A percentile compares a stretch with the other conserved stretches of the same genome.
Conservation (phyloP, 2,329 filamentous ascomycete genomes). For the Hymenoscyphus occultus region DNA sequence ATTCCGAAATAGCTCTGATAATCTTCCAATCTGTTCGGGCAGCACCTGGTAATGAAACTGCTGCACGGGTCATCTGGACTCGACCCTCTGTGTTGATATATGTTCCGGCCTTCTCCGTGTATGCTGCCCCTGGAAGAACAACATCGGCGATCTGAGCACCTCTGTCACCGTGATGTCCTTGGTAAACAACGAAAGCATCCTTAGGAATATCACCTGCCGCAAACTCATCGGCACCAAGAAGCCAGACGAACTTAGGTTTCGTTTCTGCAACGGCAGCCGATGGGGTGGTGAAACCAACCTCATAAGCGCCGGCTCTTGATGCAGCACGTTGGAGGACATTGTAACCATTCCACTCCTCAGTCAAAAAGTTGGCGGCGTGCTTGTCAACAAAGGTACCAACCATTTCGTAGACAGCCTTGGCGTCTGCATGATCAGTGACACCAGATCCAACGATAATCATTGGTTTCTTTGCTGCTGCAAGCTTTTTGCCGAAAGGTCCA, state of each 20-base stretch:
- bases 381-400: constrained; percentile 91
- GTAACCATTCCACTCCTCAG: constrained; percentile 93
- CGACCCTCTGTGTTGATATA: constrained; percentile 98
- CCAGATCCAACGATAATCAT: constrained; percentile 97
- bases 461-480: constrained; percentile 80
- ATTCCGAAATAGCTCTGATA: constrained; percentile 87
- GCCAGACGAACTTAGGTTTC: constrained; percentile 92
- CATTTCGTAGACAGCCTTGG: constrained; percentile 89
- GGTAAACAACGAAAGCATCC: constrained; percentile 95
- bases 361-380: constrained; percentile 83
- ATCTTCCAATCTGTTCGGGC: constrained; percentile 99
- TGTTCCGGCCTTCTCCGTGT: constrained; percentile 94
- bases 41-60: constrained; percentile 83
- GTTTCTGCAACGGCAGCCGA: constrained; percentile 78
- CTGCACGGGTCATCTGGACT: constrained; percentile 88
- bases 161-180: constrained; percentile 94
- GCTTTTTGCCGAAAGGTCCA: constrained; percentile 89
- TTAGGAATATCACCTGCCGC: constrained; percentile 83
- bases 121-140: constrained; percentile 88
- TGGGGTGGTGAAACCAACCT: constrained; percentile 89
- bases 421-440: constrained; percentile 85
- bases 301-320: constrained; percentile 88
- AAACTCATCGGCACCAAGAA: constrained; percentile 93
- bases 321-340: constrained; percentile 94
- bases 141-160: constrained; percentile 92